These are phyloP conservation scores for Cornus suecica DNA, from an alignment of 148 eudicot species.

Conservation along the genomic window DNA sequence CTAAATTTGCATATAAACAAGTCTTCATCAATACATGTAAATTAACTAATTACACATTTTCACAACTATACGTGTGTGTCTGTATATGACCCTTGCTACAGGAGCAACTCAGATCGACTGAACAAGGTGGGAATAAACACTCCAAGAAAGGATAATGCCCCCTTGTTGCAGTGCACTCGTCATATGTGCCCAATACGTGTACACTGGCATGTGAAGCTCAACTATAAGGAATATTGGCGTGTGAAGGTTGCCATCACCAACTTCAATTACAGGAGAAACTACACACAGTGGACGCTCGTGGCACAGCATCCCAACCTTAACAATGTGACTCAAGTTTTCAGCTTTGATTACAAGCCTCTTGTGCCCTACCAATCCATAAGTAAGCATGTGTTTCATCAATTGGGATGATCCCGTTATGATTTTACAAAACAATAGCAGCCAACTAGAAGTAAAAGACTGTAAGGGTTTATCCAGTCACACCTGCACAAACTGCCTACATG, in stretches of 20 bases:
- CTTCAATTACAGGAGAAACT: conserved; percentile 53
- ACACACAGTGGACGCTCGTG: conserved; percentile 62
- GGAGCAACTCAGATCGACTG: conserved; percentile 40
- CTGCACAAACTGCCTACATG: too few species aligned
- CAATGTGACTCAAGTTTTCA: conserved; percentile 60
- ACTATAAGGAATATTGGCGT: conserved; percentile 64
- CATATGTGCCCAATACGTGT: conserved; percentile 68
- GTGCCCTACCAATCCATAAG: conserved; percentile 53
- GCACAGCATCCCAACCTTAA: conserved; percentile 71
- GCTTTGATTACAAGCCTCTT: conserved; percentile 65
- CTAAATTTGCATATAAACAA: background rate
- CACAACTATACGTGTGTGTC: background rate
- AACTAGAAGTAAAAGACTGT: too few species aligned
- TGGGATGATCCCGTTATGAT: background rate
- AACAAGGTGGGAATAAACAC: conserved; percentile 42
- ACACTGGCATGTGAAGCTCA: conserved; percentile 67
- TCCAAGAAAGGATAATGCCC: conserved; percentile 44
- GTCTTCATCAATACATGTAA: background rate
- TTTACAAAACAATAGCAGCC: too few species aligned
- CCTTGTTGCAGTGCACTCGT: conserved; percentile 53
- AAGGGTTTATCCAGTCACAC: too few species aligned
- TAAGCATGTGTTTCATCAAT: conserved; percentile 20
- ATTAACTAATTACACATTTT: too few species aligned
- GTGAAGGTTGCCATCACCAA: conserved; percentile 56
- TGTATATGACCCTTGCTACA: conserved; percentile 1